A percentile compares a stretch with the other conserved stretches of the same genome.
Evolutionary conservation across 257 asterid species (phyloP).

Genomic region (Solanum gandarillasii): DNA sequence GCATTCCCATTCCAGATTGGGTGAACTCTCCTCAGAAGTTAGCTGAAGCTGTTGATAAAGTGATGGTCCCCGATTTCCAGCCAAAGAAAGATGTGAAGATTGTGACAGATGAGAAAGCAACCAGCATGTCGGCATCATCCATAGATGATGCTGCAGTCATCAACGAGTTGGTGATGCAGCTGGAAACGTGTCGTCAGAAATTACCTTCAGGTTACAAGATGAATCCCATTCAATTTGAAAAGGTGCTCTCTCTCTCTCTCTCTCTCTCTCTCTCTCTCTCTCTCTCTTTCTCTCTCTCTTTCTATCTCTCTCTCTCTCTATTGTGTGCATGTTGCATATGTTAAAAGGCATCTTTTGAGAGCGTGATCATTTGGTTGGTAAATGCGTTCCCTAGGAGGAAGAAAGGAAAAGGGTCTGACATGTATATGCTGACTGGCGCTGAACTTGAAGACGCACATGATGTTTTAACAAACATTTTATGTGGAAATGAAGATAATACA

Average conservation of each 20-base stretch:
- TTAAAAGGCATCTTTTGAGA: not conserved
- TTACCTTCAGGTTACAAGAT: conserved; percentile 54
- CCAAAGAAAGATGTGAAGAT: conserved; percentile 59
- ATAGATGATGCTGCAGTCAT: conserved; percentile 76
- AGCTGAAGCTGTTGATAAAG: conserved; percentile 54
- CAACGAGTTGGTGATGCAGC: conserved; percentile 47
- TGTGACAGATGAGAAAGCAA: conserved; percentile 89
- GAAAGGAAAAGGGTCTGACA: not conserved
- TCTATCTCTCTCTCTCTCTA: not conserved
- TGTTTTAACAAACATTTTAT: not conserved
- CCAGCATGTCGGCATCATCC: conserved; percentile 67
- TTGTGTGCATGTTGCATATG: not conserved
- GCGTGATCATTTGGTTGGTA: not conserved
- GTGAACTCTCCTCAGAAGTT: conserved; percentile 50
- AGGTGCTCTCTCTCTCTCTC: conserved; percentile 25
- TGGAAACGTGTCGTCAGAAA: conserved; percentile 48
- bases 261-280: not conserved
- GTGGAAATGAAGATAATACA: not conserved
- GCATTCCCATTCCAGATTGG: conserved; percentile 79
- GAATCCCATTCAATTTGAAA: conserved; percentile 92
- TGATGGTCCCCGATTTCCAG: conserved; percentile 61
- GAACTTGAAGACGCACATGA: not conserved
- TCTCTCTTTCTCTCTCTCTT: not conserved
- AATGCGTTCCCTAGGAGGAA: not conserved
- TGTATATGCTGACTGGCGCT: not conserved